These are phyloP conservation scores for Dicorynia guianensis DNA, from an alignment of 306 rosid species.

Conservation along the genomic window DNA sequence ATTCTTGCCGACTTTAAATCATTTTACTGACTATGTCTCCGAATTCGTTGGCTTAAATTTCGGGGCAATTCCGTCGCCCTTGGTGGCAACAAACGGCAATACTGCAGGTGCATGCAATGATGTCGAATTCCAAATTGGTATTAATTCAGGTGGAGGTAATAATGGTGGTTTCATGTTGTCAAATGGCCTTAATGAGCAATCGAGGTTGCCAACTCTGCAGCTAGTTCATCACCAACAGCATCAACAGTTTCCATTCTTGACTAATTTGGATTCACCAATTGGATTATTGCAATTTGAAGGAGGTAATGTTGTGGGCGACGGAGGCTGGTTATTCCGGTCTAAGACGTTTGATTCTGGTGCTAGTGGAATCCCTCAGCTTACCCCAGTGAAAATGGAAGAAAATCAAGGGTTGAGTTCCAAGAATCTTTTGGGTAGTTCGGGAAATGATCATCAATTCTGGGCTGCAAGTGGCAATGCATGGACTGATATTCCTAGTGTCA, in stretches of 20 bases:
- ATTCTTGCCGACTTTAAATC: conserved; percentile 60
- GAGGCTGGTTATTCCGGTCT: conserved; percentile 49
- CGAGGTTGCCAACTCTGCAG: conserved; percentile 59
- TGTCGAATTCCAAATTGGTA: conserved; percentile 55
- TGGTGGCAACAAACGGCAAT: conserved; percentile 44
- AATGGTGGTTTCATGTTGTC: conserved; percentile 39
- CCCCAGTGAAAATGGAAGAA: conserved; percentile 63
- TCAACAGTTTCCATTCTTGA: conserved; percentile 70
- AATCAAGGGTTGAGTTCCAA: conserved; percentile 64
- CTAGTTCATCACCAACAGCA: conserved; percentile 56
- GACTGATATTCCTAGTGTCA: conserved; percentile 71
- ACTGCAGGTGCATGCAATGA: conserved; percentile 34
- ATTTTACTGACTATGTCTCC: conserved; percentile 52
- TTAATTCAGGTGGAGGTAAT: conserved; percentile 20
- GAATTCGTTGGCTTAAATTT: conserved; percentile 58
- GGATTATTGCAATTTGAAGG: conserved; percentile 61
- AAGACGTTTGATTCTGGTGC: conserved; percentile 54
- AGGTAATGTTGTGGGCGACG: conserved; percentile 44
- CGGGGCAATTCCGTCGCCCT: conserved; percentile 45
- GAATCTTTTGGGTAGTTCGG: conserved; percentile 57
- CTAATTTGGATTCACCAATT: conserved; percentile 59
- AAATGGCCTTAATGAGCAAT: conserved; percentile 59
- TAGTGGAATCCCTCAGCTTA: conserved; percentile 48
- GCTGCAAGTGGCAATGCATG: conserved; percentile 55
- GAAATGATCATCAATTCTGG: conserved; percentile 58